A percentile compares a stretch with the other conserved stretches of the same genome.
phyloP scores from a whole-genome alignment of 2,329 filamentous ascomycete species.

The Venturiaceae sp. region DNA sequence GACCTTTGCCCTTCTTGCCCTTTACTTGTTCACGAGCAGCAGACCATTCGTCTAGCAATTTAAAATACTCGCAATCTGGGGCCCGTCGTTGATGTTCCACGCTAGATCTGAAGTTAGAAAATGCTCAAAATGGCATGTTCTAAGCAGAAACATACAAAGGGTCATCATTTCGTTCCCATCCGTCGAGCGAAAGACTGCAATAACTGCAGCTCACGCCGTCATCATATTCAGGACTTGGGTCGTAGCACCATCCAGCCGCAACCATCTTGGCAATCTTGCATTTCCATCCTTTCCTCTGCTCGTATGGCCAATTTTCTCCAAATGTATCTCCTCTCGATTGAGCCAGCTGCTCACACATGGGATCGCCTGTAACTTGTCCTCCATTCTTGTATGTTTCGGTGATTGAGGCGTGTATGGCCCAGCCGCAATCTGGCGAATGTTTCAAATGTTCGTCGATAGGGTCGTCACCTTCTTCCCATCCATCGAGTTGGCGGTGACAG shows the following conservation, averaged over 20 bases:
- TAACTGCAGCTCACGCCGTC: slow-evolving; percentile 90
- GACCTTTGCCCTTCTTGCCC: slow-evolving; percentile 14
- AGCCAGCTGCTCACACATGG: slow-evolving; percentile 58
- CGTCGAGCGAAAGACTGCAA: slow-evolving; percentile 80
- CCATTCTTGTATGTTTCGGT: slow-evolving; percentile 51
- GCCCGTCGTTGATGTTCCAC: slow-evolving; percentile 77
- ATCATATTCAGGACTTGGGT: slow-evolving; percentile 69
- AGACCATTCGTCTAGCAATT: slow-evolving; percentile 47
- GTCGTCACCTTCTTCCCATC: slow-evolving; percentile 83
- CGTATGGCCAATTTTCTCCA: slow-evolving; percentile 77
- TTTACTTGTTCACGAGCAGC: slow-evolving; percentile 35
- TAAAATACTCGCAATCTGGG: slow-evolving; percentile 75
- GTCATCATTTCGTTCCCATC: slow-evolving; percentile 89
- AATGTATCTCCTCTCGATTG: slow-evolving; percentile 79
- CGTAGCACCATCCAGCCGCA: slow-evolving; percentile 90
- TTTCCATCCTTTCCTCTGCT: slow-evolving; percentile 77
- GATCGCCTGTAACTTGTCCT: slow-evolving; percentile 61
- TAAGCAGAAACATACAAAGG: slow-evolving; percentile 52
- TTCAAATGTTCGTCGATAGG: slow-evolving; percentile 78
- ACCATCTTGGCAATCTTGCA: slow-evolving; percentile 86
- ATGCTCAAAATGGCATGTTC: not conserved
- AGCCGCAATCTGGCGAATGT: slow-evolving; percentile 74
- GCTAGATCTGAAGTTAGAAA: slow-evolving; percentile 22
- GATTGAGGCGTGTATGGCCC: slow-evolving; percentile 58
- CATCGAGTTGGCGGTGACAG: slow-evolving; percentile 74